Evolutionary conservation across 352 stramenopile species (phyloP), one percentile per base, ranked within the genome.

Genomic region (Globisporangium recalcitrans): DNA sequence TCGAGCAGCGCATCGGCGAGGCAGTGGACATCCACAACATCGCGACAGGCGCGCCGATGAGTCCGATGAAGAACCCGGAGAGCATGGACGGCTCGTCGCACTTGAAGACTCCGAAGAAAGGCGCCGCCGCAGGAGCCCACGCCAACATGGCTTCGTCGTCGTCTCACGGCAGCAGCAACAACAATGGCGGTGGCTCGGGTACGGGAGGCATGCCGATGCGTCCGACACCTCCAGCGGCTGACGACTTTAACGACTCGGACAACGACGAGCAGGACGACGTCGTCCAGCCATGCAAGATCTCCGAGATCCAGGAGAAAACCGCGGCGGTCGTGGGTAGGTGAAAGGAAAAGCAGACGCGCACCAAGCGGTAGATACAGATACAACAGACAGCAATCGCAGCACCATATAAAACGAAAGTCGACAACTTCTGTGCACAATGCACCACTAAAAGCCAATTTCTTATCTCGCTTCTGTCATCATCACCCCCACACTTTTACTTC

Each of bases 11-110:
- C 48, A 85, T 94, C 7, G 80, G 82, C 2, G 85, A 96, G 67
- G 64, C 95, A 19, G 85, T 96, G 29, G 82, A 96, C 56, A 90
- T 95, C 55, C 82, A 93, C 71, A 91, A 95, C 62, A 89, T 93
- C 62, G 77, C 78, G 5, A 91, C 82, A 0, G 85, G 85, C 54
- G 69, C 74, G 1, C 68, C 81, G 22, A 68, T 52, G n/a, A 67
- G 52, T 19, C 64, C 51, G 60, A 44, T 52, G 22, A 78, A 80
- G 52, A 44, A 56, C 47, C 47, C 62, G 0, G 69, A 73, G 52
- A 63, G 44, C 0, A 24, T 42, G 19, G 60, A 60, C 24, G 34
- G 46, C n/a, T 10, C 24, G 2, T n/a, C 44, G 8, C 42, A 67
- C 36, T 27, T 60, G 27, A 65, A 65, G 60, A 38, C 34, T 6